These are phyloP conservation scores for Syncephalastrum sp. DNA, from an alignment of 371 early-diverging fungal genomes.

Conservation along the genomic window DNA sequence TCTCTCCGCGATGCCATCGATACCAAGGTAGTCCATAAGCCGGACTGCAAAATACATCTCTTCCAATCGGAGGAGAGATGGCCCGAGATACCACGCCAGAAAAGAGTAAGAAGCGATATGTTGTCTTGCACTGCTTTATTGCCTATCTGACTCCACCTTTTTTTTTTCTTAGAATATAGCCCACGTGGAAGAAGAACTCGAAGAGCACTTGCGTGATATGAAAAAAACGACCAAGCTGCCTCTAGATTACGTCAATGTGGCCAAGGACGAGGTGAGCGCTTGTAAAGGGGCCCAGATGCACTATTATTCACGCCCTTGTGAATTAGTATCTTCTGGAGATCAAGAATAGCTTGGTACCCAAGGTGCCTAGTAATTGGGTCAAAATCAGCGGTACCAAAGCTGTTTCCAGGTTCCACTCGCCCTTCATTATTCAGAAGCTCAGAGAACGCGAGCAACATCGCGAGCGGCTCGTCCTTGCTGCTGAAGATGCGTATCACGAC, in stretches of 20 bases:
- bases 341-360: constrained; percentile 43
- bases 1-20: constrained; percentile 45
- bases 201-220: constrained; percentile 42
- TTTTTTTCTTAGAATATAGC: constrained; percentile 38
- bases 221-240: constrained; percentile 36
- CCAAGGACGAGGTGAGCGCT: constrained; percentile 58
- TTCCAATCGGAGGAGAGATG: constrained; percentile 51
- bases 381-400: constrained; percentile 80
- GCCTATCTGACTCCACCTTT: too few species aligned
- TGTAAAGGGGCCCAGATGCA: not conserved
- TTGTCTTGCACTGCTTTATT: too few species aligned
- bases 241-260: constrained; percentile 56
- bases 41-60: constrained; percentile 46
- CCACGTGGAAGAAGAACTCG: constrained; percentile 49
- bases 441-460: constrained; percentile 70
- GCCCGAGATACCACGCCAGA: constrained; percentile 53
- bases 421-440: constrained; percentile 60
- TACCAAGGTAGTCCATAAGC: constrained; percentile 1
- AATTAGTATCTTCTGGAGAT: constrained; percentile 66
- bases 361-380: constrained; percentile 74
- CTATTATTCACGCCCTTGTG: not conserved
- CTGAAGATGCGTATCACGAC: constrained; percentile 56
- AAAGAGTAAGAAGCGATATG: constrained; percentile 33
- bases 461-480: constrained; percentile 64
- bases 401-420: constrained; percentile 82